Conservation (phyloP, 371 early-diverging fungal species). For the Mortierella sp. region DNA sequence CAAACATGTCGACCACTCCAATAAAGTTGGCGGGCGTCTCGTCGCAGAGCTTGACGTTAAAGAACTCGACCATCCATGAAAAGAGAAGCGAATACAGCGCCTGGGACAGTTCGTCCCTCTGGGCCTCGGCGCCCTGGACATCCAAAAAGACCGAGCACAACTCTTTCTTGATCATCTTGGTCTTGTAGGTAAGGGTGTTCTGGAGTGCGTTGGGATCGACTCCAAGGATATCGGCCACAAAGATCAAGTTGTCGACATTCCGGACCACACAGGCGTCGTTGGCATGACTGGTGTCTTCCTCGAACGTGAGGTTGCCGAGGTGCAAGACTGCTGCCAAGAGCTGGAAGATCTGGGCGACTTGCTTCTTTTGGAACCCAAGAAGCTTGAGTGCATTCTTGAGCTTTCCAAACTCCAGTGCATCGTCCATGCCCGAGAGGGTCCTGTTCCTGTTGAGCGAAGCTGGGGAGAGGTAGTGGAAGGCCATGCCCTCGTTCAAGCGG, state of each 20-base stretch:
- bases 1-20: slow-evolving; percentile 81
- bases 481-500: slow-evolving; percentile 63
- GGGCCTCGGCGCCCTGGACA: slow-evolving; percentile 77
- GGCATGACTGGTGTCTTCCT: slow-evolving; percentile 70
- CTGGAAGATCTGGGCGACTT: slow-evolving; percentile 86
- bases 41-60: slow-evolving; percentile 81
- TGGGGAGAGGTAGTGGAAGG: slow-evolving; percentile 68
- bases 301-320: slow-evolving; percentile 91
- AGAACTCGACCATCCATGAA: slow-evolving; percentile 80
- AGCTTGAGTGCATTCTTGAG: slow-evolving; percentile 83
- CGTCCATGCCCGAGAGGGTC: slow-evolving; percentile 58
- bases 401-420: slow-evolving; percentile 71
- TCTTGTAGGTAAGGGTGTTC: slow-evolving; percentile 88
- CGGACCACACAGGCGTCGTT: slow-evolving; percentile 83
- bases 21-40: slow-evolving; percentile 78
- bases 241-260: slow-evolving; percentile 82
- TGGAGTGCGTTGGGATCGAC: slow-evolving; percentile 86
- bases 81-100: slow-evolving; percentile 83
- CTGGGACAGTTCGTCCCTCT: slow-evolving; percentile 81
- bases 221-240: slow-evolving; percentile 90
- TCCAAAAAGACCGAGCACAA: slow-evolving; percentile 91
- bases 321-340: slow-evolving; percentile 91
- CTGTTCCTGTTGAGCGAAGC: slow-evolving; percentile 51
- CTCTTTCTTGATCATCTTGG: slow-evolving; percentile 82
- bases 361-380: slow-evolving; percentile 85